These are phyloP conservation scores for Rauvolfia tetraphylla DNA, from an alignment of 257 asterid genomes.

Conservation along the genomic window DNA sequence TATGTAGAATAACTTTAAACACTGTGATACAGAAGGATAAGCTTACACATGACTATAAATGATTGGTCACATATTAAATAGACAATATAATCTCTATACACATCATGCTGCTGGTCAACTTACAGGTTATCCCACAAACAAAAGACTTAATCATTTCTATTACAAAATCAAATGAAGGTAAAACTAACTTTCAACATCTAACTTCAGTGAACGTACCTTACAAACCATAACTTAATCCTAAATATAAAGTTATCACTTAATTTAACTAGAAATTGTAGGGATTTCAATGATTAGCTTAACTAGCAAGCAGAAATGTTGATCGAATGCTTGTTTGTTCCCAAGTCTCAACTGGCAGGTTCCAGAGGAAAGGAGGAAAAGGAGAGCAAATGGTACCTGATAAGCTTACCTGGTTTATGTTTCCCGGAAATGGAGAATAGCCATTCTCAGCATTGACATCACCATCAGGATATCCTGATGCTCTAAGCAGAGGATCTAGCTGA, in stretches of 20 bases:
- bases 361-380: conserved; percentile 12
- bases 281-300: background rate
- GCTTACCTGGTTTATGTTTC: conserved; percentile 94
- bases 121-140: background rate
- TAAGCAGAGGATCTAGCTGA: conserved; percentile 95
- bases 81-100: background rate
- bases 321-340: background rate
- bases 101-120: background rate
- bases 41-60: too few relatives aligned
- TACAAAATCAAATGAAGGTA: background rate
- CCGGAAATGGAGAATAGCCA: conserved; percentile 98
- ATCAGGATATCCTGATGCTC: conserved; percentile 88
- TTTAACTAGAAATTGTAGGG: background rate
- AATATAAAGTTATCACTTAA: background rate
- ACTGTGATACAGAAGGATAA: too few relatives aligned
- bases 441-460: conserved; percentile 93
- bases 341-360: background rate
- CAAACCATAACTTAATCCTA: background rate
- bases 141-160: background rate
- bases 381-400: background rate
- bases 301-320: background rate
- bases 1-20: background rate
- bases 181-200: background rate
- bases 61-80: background rate
- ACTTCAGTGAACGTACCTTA: background rate